A percentile compares a stretch with the other conserved stretches of the same genome.
Conservation (phyloP, 2,329 filamentous ascomycete species). For the Cordyceps javanica region DNA sequence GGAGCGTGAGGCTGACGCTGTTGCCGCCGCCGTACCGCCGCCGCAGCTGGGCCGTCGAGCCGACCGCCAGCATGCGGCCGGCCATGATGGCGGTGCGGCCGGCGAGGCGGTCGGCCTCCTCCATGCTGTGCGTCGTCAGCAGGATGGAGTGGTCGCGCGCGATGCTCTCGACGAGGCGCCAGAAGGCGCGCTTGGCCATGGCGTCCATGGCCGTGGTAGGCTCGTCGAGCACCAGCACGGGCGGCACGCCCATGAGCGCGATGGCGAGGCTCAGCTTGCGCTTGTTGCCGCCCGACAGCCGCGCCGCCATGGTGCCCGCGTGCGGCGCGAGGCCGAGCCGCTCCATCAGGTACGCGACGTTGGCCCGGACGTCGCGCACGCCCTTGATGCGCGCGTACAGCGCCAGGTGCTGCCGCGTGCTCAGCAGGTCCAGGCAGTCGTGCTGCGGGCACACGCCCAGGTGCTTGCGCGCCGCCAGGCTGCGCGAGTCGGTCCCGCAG, state of each 20-base stretch:
- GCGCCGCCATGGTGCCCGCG: too few species aligned
- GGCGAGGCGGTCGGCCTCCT: too few species aligned
- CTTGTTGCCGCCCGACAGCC: too few species aligned
- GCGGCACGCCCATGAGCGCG: too few species aligned
- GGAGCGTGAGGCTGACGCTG: conserved; percentile 56
- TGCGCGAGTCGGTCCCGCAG: conserved; percentile 58
- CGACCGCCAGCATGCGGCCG: conserved; percentile 48
- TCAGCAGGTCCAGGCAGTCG: conserved; percentile 80
- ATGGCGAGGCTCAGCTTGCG: too few species aligned
- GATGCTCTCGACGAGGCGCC: too few species aligned
- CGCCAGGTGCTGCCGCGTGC: conserved; percentile 67
- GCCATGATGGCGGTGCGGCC: conserved; percentile 48
- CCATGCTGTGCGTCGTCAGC: too few species aligned
- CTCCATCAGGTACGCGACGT: conserved; percentile 64
- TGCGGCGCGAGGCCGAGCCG: conserved; percentile 65
- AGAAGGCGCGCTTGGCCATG: too few species aligned
- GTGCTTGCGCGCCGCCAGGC: conserved; percentile 54
- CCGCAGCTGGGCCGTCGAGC: conserved; percentile 51
- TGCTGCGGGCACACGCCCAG: conserved; percentile 77
- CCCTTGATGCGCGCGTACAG: conserved; percentile 81
- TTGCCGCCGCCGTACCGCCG: conserved; percentile 55
- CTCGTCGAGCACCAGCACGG: too few species aligned
- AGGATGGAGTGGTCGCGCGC: too few species aligned
- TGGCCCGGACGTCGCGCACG: conserved; percentile 61
- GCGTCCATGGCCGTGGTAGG: too few species aligned